Conservation (phyloP, 148 eudicot genomes). For the Suaeda aralocaspica region DNA sequence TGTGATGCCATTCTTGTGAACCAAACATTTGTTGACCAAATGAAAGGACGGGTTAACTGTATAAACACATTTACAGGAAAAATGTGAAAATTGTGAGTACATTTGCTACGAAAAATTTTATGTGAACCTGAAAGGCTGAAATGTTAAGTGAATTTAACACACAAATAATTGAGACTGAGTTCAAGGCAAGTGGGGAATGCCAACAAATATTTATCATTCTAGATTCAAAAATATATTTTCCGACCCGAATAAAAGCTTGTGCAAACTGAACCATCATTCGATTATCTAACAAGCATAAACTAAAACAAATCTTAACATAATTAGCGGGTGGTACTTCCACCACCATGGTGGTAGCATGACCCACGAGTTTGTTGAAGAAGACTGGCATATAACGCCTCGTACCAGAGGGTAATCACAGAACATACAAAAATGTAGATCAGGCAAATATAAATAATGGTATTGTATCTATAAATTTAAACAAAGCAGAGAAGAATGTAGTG, state of each 20-base stretch:
- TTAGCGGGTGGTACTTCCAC: neutral
- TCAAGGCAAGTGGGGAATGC: neutral
- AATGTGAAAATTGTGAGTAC: too few species aligned
- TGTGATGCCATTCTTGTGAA: conserved; percentile 9
- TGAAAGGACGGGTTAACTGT: neutral
- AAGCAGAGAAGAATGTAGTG: too few species aligned
- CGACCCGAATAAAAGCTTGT: neutral
- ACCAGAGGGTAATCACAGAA: neutral
- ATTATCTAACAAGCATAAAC: too few species aligned
- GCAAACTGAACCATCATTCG: neutral
- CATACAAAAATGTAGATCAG: neutral
- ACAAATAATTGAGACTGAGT: too few species aligned
- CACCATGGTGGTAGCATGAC: neutral
- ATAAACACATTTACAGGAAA: neutral
- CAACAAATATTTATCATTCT: neutral
- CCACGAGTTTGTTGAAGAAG: neutral
- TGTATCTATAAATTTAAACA: too few species aligned
- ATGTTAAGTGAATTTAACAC: too few species aligned
- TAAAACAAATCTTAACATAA: neutral
- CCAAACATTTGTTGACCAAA: neutral
- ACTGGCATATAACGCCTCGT: too few species aligned
- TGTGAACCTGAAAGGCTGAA: too few species aligned
- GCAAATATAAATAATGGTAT: neutral
- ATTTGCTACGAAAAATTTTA: too few species aligned
- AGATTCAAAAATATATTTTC: neutral